phyloP scores from a whole-genome alignment of 2,329 filamentous ascomycete genomes.

The Colletotrichum orchidophilum region DNA sequence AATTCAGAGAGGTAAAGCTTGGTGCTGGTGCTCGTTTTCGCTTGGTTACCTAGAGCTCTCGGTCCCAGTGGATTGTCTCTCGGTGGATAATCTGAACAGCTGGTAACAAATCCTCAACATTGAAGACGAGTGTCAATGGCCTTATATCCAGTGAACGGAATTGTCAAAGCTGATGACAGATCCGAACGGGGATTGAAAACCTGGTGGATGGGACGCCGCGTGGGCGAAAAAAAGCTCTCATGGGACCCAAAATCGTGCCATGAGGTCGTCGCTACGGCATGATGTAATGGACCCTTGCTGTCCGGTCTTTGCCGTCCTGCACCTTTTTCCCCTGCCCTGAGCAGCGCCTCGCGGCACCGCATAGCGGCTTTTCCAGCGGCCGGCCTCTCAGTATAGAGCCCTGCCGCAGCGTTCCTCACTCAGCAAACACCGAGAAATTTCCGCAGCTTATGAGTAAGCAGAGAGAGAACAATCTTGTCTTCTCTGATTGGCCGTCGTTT shows the following conservation, averaged over 20 bases:
- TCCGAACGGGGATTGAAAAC: slow-evolving; percentile 29
- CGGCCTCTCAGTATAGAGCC: neutral
- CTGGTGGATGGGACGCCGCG: slow-evolving; percentile 3
- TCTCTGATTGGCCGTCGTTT: slow-evolving; percentile 5
- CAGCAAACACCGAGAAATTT: slow-evolving; percentile 43
- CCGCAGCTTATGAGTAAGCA: slow-evolving; percentile 35
- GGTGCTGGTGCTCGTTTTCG: slow-evolving; percentile 4
- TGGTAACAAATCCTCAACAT: neutral
- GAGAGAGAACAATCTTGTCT: too few species aligned
- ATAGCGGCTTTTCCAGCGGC: neutral
- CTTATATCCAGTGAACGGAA: slow-evolving; percentile 21
- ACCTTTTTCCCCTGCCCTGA: neutral
- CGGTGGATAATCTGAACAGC: neutral
- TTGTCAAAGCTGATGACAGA: slow-evolving; percentile 2
- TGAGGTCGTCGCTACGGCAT: slow-evolving; percentile 29
- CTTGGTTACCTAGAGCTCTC: neutral
- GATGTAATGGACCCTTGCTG: slow-evolving; percentile 30
- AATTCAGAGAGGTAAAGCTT: neutral
- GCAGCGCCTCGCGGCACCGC: slow-evolving; percentile 7
- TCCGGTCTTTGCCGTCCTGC: slow-evolving; percentile 27
- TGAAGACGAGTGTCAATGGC: neutral
- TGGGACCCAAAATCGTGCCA: slow-evolving; percentile 30
- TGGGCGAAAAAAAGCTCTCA: slow-evolving; percentile 24
- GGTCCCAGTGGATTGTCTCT: neutral
- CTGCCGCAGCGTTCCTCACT: neutral